Evolutionary conservation across 2,329 filamentous ascomycete species (phyloP), one percentile per base, ranked within the genome.

Genomic region (Epichloe aotearoae): DNA sequence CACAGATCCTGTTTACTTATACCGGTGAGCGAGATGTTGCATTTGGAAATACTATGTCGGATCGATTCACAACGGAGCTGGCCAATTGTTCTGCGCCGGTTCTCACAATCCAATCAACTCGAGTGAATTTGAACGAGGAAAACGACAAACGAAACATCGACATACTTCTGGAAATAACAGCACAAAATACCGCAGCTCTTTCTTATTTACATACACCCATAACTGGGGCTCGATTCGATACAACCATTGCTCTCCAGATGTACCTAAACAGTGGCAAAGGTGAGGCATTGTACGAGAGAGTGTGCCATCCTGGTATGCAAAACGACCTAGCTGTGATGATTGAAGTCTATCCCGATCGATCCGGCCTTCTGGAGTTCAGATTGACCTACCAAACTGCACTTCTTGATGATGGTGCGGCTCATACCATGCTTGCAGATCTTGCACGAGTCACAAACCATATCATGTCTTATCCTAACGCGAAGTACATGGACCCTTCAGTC

Each of bases 41-140:
- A 2, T 63, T 68, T 51, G 64, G 64, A 17, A 67, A 60, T 47
- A 61, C 66, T 4, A 49, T 66, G 3, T 66, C 65, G 20, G 64
- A 61, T 15, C 55, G 62, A 20, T 42, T 42, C 4, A 19, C 43
- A 15, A 17, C 23, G 12, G 43, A 46, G 12, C 8, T 46, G 23
- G 26, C 15, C 26, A 34, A 36, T 30, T 46, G 43, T 36, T 33
- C 43, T 10, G 43, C 43, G 15, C 43, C 43, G 14, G 43, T 36
- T 10, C n/a, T 46, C 15, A 12, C 43, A 33, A 20, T 46, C 15
- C 43, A 46, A 17, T 15, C 43, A 26, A 14, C n/a, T 17, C 43
- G 43, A 20, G 33, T 46, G 23, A 46, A 11, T n/a, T 23, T 46
- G 26, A 14, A n/a, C 5, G 26, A 33, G 10, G 15, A 15, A 11